Conservation (phyloP, 306 rosid species). For the Trifolium fragiferum region DNA sequence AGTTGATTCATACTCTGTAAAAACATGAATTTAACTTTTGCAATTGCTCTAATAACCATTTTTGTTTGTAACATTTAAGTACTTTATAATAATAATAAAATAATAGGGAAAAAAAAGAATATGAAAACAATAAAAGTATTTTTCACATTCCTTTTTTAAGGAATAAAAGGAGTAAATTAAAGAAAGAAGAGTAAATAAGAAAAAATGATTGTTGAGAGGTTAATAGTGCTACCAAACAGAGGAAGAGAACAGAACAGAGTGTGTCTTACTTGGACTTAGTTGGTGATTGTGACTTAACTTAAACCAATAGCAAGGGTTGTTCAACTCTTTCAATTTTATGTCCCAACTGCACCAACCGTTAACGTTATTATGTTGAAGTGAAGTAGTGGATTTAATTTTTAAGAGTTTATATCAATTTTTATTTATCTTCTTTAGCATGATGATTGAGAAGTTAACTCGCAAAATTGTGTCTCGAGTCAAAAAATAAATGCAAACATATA, state of each 20-base stretch:
- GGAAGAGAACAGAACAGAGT: background rate
- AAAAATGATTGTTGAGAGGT: background rate
- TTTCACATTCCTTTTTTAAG: background rate
- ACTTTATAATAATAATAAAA: too few species aligned
- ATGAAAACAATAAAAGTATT: background rate
- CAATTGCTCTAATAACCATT: too few species aligned
- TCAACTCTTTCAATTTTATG: constrained; percentile 47
- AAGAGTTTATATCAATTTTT: too few species aligned
- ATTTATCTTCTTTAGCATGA: too few species aligned
- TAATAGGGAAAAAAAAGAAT: too few species aligned
- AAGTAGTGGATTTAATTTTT: background rate
- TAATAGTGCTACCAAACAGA: background rate
- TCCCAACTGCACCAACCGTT: constrained; percentile 49
- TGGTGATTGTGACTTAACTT: constrained; percentile 44
- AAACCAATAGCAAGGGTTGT: background rate
- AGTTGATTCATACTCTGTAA: too few species aligned
- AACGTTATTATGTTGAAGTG: background rate
- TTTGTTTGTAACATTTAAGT: too few species aligned
- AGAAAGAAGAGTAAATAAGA: background rate
- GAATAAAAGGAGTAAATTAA: background rate
- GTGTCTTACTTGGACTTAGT: constrained; percentile 33
- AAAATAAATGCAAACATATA: too few species aligned
- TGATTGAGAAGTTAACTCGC: too few species aligned
- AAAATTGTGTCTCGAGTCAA: too few species aligned
- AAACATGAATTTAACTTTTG: too few species aligned